Base-by-base conservation (phyloP, 768 basidiomycete genomes). In the Neoboletus magnificus region DNA sequence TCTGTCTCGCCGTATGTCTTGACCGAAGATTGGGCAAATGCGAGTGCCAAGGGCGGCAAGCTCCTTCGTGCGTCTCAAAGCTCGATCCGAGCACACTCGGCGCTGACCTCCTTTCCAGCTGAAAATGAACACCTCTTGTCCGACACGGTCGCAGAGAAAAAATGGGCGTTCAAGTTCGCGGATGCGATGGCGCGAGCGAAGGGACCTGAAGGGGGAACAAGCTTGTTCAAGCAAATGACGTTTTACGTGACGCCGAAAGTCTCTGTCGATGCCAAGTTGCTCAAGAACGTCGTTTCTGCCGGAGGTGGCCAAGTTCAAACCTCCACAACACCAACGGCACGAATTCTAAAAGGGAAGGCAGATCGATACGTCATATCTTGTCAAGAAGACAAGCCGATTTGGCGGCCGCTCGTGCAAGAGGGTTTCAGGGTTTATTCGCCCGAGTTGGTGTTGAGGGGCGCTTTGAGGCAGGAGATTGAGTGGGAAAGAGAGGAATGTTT, bases 211-310 rank as follows among this genome's bases (percentile, higher is more conserved):
- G 66, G 74, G 16, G 82, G 82, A 9, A 15, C 60, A 5, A 82
- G 77, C 55, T 66, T 93, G 0, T 83, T 95, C 55, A 73, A 76
- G 3, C 81, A 81, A 18, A 81, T 80, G 69, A 82, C 77, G 0
- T 91, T 95, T 71, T 93, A 91, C 60, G 70, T 92, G 48, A 93
- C 91, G 0, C 77, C 80, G 0, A 84, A 79, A 56, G 83, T 91
- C 1, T 65, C 76, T 0, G 74, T 86, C 2, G 84, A 86, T 46
- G 64, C 69, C 41, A 82, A 82, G 61, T 65, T 90, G 35, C 70
- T 94, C 52, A 86, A 82, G 73, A 83, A 82, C 45, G 83, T 95
- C 6, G 76, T 93, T 5, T 70, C 73, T 7, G 82, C 86, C 0
- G 80, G 82, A 58, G 91, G 92, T 4, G 93, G 91, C 0, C 79